A percentile compares a stretch with the other conserved stretches of the same genome.
These are phyloP conservation scores for Termitomyces heimii DNA, from an alignment of 768 basidiomycete genomes.

Conservation along the genomic window DNA sequence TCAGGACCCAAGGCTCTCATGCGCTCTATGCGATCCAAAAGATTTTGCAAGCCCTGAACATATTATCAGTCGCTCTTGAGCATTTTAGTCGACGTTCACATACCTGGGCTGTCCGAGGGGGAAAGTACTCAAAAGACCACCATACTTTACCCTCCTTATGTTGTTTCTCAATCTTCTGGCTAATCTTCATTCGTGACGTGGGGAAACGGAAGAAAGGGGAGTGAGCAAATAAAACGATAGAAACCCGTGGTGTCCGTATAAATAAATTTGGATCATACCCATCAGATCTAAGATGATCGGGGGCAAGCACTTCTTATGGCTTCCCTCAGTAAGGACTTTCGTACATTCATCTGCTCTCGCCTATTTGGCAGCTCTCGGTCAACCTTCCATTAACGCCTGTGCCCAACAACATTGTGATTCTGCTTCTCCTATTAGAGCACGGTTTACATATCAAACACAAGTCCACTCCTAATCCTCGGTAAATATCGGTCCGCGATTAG, in stretches of 20 bases:
- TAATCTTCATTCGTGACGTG: slow-evolving; percentile 76
- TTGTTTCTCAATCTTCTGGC: slow-evolving; percentile 86
- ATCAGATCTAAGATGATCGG: slow-evolving; percentile 15
- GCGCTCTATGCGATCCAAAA: slow-evolving; percentile 96
- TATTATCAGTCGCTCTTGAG: background rate
- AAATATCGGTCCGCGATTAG: slow-evolving; percentile 5
- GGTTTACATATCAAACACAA: background rate
- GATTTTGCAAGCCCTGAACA: slow-evolving; percentile 82
- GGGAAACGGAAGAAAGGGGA: slow-evolving; percentile 2
- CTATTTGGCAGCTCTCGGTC: background rate
- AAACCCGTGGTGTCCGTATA: slow-evolving; percentile 6
- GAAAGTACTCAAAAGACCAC: slow-evolving; percentile 99
- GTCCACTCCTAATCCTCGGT: background rate
- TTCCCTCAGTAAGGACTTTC: background rate
- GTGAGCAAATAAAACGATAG: slow-evolving; percentile 5
- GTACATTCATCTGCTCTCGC: background rate
- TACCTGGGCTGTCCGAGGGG: slow-evolving; percentile 92
- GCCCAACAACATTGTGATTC: background rate
- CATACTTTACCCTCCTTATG: slow-evolving; percentile 81
- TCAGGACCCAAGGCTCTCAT: slow-evolving; percentile 95
- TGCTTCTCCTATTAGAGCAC: background rate
- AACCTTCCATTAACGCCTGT: background rate
- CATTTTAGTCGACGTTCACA: slow-evolving; percentile 8
- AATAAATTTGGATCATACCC: slow-evolving; percentile 15
- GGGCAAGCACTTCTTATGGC: background rate